Evolutionary conservation across 2,329 filamentous ascomycete species (phyloP), one percentile per base, ranked within the genome.

Genomic region (Colletotrichum simmondsii): DNA sequence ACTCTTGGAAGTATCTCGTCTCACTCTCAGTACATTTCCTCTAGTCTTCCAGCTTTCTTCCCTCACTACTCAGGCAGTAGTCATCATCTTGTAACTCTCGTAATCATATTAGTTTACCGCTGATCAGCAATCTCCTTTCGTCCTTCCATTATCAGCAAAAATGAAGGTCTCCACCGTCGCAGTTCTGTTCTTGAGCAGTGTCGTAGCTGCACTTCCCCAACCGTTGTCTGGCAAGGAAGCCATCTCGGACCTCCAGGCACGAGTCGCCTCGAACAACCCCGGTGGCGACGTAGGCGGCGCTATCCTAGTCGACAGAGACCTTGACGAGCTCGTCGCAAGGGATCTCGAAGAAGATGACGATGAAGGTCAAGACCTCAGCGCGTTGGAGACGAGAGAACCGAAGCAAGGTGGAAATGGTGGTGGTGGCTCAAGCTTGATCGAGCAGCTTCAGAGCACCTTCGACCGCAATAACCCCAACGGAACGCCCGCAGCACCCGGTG

Each of bases 401-500:
- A 16, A 35, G 57, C 24, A 28, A 16, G 24, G 54, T 19, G 26
- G 26, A 57, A n/a, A 22, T 2, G n/a, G 57, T 0, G 62, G 62
- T 0, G 32, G 32, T 4, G 30, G 49, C 30, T 35, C 57, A 22
- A 32, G 54, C 24, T n/a, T 67, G n/a, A 61, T 67, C 32, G 28
- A 64, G 46, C 62, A 67, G 46, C 63, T 71, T 26, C 57, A 71
- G 54, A 54, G 32, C 32, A 71, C 63, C 14, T 71, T 71, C 24
- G 68, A 66, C 63, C 30, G 68, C 46, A 67, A 61, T 49, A 67
- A 67, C 56, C 63, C 63, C 26, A 61, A 67, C 32, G 68, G 57
- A 5, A 59, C 57, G 5, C 57, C 57, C 7, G 32, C 57, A 32
- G 57, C 57, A 12, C 32, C 57, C 5, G 57, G 57, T 32, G 57